A percentile compares a stretch with the other conserved stretches of the same genome.
Evolutionary conservation across 202 grass and related monocot species (phyloP).

Genomic region (Hordeum pubiflorum): DNA sequence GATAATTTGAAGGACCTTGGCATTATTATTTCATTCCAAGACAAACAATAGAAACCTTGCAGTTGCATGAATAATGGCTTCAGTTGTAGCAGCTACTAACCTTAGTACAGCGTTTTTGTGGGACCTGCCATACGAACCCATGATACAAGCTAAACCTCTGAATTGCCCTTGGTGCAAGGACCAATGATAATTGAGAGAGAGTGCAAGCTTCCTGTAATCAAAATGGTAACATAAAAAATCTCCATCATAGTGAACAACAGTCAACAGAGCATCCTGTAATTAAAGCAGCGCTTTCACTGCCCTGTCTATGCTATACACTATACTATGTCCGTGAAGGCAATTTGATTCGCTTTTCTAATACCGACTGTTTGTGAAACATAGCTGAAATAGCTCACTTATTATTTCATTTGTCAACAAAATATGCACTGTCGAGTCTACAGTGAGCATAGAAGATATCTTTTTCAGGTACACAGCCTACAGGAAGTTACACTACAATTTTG

Average conservation of each 20-base stretch:
- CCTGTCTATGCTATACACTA: not conserved
- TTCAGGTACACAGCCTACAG: slow-evolving; percentile 10
- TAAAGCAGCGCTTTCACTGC: not conserved
- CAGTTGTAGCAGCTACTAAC: not conserved
- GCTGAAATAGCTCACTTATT: not conserved
- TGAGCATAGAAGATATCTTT: slow-evolving; percentile 11
- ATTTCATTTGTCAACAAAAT: slow-evolving; percentile 1
- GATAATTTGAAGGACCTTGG: not conserved
- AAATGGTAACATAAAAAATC: not conserved
- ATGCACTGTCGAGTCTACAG: not conserved
- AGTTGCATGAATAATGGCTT: not conserved
- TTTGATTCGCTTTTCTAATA: not conserved
- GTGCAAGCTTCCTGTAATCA: slow-evolving; percentile 27
- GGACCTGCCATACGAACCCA: not conserved
- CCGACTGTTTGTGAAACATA: not conserved
- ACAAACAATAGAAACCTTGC: not conserved
- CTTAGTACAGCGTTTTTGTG: not conserved
- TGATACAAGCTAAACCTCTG: not conserved
- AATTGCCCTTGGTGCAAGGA: not conserved
- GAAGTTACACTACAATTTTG: not conserved
- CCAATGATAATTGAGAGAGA: not conserved
- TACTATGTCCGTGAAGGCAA: not conserved
- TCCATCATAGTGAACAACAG: not conserved
- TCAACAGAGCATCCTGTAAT: not conserved
- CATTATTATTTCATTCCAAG: slow-evolving; percentile 11